Conservation (phyloP, 2,329 filamentous ascomycete species). For the Triangularia setosa region DNA sequence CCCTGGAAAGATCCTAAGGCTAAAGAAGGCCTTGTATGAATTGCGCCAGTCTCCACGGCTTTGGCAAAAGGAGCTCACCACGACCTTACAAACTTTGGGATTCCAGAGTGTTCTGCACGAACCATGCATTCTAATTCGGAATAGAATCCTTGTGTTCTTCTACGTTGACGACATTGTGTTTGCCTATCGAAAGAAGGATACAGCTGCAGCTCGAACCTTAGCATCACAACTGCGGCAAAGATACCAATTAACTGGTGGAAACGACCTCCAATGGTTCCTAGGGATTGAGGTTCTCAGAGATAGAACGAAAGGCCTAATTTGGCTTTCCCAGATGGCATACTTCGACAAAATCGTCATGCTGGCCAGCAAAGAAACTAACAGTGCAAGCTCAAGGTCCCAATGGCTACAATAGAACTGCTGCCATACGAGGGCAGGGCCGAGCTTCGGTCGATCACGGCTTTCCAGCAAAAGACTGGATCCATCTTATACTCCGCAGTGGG, state of each 20-base stretch:
- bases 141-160: slow-evolving; percentile 18
- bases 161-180: slow-evolving; percentile 24
- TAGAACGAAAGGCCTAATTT: slow-evolving; percentile 9
- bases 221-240: slow-evolving; percentile 1
- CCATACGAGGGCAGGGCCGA: slow-evolving; percentile 7
- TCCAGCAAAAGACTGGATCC: slow-evolving; percentile 9
- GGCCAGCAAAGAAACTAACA: not conserved
- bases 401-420: slow-evolving; percentile 5
- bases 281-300: slow-evolving; percentile 16
- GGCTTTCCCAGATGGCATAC: slow-evolving; percentile 11
- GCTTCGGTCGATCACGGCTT: not conserved
- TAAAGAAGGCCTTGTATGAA: slow-evolving; percentile 21
- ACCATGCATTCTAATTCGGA: slow-evolving; percentile 10
- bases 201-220: not conserved
- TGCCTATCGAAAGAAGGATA: slow-evolving; percentile 7
- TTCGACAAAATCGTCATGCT: slow-evolving; percentile 11
- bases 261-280: slow-evolving; percentile 16
- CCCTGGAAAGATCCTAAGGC: not conserved
- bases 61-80: slow-evolving; percentile 18
- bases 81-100: slow-evolving; percentile 1
- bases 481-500: slow-evolving; percentile 10
- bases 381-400: not conserved
- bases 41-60: slow-evolving; percentile 17
- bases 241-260: slow-evolving; percentile 11
- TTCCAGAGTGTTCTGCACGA: slow-evolving; percentile 10